Conservation (phyloP, 164 flowering plant genomes). For the Chimonanthus salicifolius region DNA sequence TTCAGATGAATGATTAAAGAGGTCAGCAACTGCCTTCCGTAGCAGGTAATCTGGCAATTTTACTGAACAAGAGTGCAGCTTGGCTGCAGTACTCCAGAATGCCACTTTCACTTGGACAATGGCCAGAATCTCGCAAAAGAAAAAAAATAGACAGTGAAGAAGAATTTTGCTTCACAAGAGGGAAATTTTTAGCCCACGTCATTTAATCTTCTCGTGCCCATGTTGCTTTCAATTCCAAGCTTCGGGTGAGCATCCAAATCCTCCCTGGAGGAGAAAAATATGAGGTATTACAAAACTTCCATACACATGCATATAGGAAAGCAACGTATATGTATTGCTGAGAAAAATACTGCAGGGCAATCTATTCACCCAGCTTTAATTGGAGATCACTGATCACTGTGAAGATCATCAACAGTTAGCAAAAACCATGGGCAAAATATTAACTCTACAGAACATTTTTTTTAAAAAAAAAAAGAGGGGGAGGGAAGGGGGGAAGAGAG, state of each 20-base stretch:
- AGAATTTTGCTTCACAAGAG: constrained; percentile 11
- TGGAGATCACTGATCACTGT: not conserved
- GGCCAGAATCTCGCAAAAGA: constrained; percentile 10
- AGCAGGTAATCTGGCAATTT: constrained; percentile 8
- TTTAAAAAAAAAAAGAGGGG: too few relatives aligned
- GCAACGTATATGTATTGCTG: not conserved
- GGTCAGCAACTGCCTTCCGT: constrained; percentile 13
- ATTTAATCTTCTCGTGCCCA: not conserved
- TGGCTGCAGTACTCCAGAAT: not conserved
- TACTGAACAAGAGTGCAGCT: not conserved
- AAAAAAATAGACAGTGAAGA: constrained; percentile 3
- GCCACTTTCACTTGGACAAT: constrained; percentile 7
- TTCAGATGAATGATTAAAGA: constrained; percentile 10
- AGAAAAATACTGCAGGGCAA: not conserved
- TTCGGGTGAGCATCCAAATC: constrained; percentile 17
- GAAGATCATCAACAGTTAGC: too few relatives aligned
- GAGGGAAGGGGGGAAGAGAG: too few relatives aligned
- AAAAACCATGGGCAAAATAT: not conserved
- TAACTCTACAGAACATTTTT: not conserved
- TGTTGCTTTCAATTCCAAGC: constrained; percentile 8
- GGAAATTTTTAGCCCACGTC: constrained; percentile 1
- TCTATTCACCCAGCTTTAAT: not conserved
- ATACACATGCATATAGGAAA: not conserved
- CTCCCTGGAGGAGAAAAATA: not conserved
- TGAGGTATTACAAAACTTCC: not conserved